Evolutionary conservation across 768 basidiomycete genomes (phyloP).

Genomic region (Suillus variegatus): DNA sequence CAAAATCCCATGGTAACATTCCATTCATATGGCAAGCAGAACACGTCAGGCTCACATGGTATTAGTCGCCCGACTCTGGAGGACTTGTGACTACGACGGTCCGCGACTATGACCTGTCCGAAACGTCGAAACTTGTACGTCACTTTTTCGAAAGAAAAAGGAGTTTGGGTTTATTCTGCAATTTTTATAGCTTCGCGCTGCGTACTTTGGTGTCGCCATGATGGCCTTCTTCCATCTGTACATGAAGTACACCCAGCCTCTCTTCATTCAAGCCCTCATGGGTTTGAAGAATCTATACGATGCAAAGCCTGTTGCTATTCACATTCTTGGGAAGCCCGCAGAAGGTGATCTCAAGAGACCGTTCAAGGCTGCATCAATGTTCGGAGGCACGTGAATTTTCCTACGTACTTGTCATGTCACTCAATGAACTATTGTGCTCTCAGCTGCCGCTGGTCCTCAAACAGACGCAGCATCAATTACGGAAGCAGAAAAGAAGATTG

Average conservation of each 20-base stretch:
- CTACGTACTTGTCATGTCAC: not conserved
- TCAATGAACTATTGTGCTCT: slow-evolving; percentile 10
- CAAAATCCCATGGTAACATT: slow-evolving; percentile 69
- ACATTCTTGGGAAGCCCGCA: slow-evolving; percentile 76
- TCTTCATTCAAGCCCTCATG: slow-evolving; percentile 95
- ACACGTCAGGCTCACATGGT: not conserved
- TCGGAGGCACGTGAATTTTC: slow-evolving; percentile 55
- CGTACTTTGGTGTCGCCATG: slow-evolving; percentile 78
- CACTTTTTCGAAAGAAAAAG: not conserved
- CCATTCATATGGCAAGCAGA: not conserved
- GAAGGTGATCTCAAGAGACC: slow-evolving; percentile 89
- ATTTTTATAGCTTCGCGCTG: slow-evolving; percentile 54
- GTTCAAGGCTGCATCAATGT: slow-evolving; percentile 77
- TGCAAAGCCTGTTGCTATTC: slow-evolving; percentile 79
- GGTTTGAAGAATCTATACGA: slow-evolving; percentile 91
- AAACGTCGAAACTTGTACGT: slow-evolving; percentile 79
- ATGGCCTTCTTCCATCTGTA: slow-evolving; percentile 93
- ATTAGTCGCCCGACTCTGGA: slow-evolving; percentile 62
- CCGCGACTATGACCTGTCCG: slow-evolving; percentile 89
- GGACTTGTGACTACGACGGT: slow-evolving; percentile 88
- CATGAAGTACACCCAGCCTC: slow-evolving; percentile 93
- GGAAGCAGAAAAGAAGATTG: slow-evolving; percentile 85
- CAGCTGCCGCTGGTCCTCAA: slow-evolving; percentile 64
- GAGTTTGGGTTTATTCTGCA: not conserved
- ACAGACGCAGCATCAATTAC: slow-evolving; percentile 87